Evolutionary conservation across 1,284 basidiomycete genomes (phyloP).

Genomic region (Austroboletus niveus): DNA sequence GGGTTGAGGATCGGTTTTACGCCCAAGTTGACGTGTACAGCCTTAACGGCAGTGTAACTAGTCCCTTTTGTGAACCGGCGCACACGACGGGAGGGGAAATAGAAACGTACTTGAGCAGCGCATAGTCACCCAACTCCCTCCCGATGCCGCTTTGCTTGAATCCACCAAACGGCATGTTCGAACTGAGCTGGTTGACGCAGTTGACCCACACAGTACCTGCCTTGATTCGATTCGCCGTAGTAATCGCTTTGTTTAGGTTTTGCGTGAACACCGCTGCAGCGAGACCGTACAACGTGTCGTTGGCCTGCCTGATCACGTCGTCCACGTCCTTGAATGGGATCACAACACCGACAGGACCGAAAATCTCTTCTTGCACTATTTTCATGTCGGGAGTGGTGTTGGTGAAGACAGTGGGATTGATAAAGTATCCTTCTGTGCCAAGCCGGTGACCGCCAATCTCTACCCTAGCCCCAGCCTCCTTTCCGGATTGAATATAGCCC

Average conservation of each 20-base stretch:
- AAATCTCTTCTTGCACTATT: conserved; percentile 91
- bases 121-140: conserved; percentile 84
- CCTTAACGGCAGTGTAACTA: conserved; percentile 85
- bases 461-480: conserved; percentile 80
- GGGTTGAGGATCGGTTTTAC: neutral
- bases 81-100: neutral
- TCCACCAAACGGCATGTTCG: conserved; percentile 81
- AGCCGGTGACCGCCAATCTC: conserved; percentile 74
- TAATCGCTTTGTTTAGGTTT: conserved; percentile 74
- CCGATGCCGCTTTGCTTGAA: conserved; percentile 88
- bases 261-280: conserved; percentile 83
- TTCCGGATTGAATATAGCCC: conserved; percentile 86
- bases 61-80: conserved; percentile 1
- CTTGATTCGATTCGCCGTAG: conserved; percentile 73
- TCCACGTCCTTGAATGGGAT: conserved; percentile 70
- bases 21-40: conserved; percentile 76
- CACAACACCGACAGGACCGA: conserved; percentile 79
- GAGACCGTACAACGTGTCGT: conserved; percentile 86
- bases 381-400: conserved; percentile 76
- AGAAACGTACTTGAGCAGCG: conserved; percentile 56
- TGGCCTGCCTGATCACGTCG: conserved; percentile 78
- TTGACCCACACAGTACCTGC: conserved; percentile 87
- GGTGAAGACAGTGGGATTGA: conserved; percentile 86
- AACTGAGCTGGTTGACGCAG: conserved; percentile 66
- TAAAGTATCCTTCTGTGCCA: conserved; percentile 74